phyloP scores from a whole-genome alignment of 768 basidiomycete genomes.

The Arthromyces matolae region DNA sequence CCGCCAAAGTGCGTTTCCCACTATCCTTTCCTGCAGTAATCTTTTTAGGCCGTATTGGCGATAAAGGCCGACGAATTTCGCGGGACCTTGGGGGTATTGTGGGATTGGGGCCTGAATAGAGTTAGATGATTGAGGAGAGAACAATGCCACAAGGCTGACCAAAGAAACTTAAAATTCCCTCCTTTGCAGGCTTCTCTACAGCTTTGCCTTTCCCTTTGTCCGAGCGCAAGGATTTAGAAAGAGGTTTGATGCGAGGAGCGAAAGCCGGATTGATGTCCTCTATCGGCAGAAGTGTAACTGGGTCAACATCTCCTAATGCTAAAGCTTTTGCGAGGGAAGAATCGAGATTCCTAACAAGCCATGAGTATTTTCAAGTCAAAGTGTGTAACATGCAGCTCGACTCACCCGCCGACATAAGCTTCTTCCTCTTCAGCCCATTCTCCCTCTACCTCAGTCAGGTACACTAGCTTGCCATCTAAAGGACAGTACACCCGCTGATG shows the following conservation, averaged over 20 bases:
- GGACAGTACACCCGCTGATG: conserved; percentile 94
- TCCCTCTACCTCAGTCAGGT: conserved; percentile 60
- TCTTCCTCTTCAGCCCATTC: conserved; percentile 60
- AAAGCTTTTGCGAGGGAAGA: conserved; percentile 59
- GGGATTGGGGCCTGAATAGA: conserved; percentile 38
- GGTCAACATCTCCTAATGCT: conserved; percentile 68
- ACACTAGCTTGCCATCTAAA: conserved; percentile 54
- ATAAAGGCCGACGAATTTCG: conserved; percentile 8
- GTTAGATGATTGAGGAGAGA: neutral
- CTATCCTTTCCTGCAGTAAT: conserved; percentile 52
- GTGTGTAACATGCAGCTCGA: conserved; percentile 13
- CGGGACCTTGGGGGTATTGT: conserved; percentile 29
- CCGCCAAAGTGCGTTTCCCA: conserved; percentile 72
- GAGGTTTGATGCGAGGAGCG: conserved; percentile 48
- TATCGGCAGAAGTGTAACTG: conserved; percentile 65
- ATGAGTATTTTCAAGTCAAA: conserved; percentile 4
- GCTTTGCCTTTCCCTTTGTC: conserved; percentile 48
- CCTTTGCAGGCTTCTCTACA: conserved; percentile 31
- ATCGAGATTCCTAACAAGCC: conserved; percentile 53
- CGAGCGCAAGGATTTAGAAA: conserved; percentile 18
- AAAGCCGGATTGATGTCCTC: conserved; percentile 73
- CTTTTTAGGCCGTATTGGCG: conserved; percentile 19
- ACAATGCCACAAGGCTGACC: conserved; percentile 43
- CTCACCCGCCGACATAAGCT: conserved; percentile 69
- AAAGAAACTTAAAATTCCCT: conserved; percentile 60